Evolutionary conservation across 139 green algal genomes (phyloP).

Genomic region (Eudorina sp.): DNA sequence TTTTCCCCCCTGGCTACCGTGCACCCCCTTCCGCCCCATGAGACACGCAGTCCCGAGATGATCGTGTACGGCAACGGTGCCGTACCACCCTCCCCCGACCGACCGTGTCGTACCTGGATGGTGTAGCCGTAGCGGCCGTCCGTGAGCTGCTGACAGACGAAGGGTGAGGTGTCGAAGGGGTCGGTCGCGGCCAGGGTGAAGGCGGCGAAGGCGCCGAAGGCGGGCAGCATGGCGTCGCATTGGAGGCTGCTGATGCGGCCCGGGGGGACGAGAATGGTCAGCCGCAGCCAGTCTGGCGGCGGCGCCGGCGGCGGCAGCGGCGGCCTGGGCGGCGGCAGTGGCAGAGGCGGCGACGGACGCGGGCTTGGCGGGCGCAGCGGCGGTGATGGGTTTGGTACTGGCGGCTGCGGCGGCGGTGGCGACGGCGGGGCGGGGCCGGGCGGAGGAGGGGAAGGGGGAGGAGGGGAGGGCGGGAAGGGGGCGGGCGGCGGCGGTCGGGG

Average conservation of each 20-base stretch:
- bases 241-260: too few relatives aligned
- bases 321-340: not conserved
- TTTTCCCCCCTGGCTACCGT: too few relatives aligned
- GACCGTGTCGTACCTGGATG: not conserved
- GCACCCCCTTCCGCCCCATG: too few relatives aligned
- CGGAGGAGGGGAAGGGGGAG: not conserved
- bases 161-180: not conserved
- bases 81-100: not conserved
- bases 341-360: not conserved
- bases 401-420: not conserved
- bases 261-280: not conserved
- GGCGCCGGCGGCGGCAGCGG: not conserved
- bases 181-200: not conserved
- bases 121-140: conserved; percentile 1
- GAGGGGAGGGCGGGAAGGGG: not conserved
- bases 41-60: too few relatives aligned
- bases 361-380: not conserved
- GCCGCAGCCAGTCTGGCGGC: conserved; percentile 1
- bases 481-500: not conserved
- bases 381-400: not conserved
- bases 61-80: too few relatives aligned
- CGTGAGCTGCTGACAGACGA: not conserved
- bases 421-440: not conserved
- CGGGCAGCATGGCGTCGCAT: not conserved
- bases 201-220: not conserved